Percentiles rank a stretch among this genome's conserved stretches.
These are phyloP conservation scores for Trebouxia sp. DNA, from an alignment of 139 green algal species.

Conservation along the genomic window DNA sequence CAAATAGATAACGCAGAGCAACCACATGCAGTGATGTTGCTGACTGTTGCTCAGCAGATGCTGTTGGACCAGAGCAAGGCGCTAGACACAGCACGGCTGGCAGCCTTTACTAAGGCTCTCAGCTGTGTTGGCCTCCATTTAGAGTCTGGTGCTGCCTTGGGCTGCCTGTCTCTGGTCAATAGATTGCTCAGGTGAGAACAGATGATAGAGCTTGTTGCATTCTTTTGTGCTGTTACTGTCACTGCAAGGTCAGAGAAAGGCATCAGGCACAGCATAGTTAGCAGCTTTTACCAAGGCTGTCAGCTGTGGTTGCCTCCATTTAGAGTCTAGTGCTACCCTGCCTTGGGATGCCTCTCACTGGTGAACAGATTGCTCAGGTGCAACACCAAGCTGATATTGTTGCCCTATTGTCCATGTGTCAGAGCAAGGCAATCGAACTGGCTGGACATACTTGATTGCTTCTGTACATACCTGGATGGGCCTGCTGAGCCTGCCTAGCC, in stretches of 20 bases:
- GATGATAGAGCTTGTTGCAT: background rate
- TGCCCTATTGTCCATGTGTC: no score
- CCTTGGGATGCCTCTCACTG: constrained; percentile 45
- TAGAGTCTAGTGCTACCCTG: constrained; percentile 30
- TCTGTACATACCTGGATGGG: no score
- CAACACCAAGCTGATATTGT: background rate
- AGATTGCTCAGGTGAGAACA: constrained; percentile 38
- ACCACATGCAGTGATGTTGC: constrained; percentile 34
- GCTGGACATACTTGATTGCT: no score
- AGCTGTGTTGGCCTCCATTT: constrained; percentile 30
- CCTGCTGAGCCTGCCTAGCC: no score
- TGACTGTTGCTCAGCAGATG: constrained; percentile 38
- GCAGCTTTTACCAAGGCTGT: constrained; percentile 58
- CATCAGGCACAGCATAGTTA: constrained; percentile 52
- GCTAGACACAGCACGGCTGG: constrained; percentile 55
- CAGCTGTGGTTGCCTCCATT: constrained; percentile 29
- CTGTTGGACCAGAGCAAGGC: constrained; percentile 49
- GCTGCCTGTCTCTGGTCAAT: constrained; percentile 48
- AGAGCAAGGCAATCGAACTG: no score
- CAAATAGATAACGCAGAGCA: no score
- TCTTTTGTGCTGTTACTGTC: background rate
- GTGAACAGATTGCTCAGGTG: constrained; percentile 51
- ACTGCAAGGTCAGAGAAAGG: constrained; percentile 46
- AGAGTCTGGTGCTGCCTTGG: constrained; percentile 40
- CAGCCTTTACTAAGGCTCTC: constrained; percentile 55